Evolutionary conservation across 768 basidiomycete species (phyloP).

Genomic region (Auricularia cornea): DNA sequence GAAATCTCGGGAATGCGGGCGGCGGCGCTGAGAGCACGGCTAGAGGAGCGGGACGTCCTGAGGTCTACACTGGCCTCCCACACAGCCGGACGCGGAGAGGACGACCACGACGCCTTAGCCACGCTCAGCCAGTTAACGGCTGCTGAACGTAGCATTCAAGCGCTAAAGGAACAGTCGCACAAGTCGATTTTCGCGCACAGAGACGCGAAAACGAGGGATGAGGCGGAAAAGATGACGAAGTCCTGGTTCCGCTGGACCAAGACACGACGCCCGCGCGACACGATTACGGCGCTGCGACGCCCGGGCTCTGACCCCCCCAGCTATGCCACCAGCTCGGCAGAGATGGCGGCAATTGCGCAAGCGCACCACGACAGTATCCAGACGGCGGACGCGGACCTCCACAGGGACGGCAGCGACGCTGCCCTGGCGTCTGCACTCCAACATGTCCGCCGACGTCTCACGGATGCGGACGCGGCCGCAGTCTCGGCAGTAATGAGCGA

Average conservation of each 20-base stretch:
- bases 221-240: not conserved
- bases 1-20: too few relatives aligned
- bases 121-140: too few relatives aligned
- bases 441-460: not conserved
- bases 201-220: not conserved
- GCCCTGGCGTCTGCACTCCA: not conserved
- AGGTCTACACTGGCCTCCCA: too few relatives aligned
- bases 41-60: too few relatives aligned
- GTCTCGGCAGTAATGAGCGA: not conserved
- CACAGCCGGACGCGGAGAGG: too few relatives aligned
- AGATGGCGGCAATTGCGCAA: not conserved
- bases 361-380: too few relatives aligned
- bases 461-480: not conserved
- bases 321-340: not conserved
- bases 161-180: not conserved
- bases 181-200: not conserved
- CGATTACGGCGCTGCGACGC: not conserved
- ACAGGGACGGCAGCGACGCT: too few relatives aligned
- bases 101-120: too few relatives aligned
- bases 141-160: too few relatives aligned
- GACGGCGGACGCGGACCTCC: too few relatives aligned
- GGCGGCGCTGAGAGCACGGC: too few relatives aligned
- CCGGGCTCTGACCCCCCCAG: not conserved
- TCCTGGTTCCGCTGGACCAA: not conserved
- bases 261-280: not conserved